Conservation (phyloP, 495 filamentous ascomycete genomes). For the Apiosordaria backusii region DNA sequence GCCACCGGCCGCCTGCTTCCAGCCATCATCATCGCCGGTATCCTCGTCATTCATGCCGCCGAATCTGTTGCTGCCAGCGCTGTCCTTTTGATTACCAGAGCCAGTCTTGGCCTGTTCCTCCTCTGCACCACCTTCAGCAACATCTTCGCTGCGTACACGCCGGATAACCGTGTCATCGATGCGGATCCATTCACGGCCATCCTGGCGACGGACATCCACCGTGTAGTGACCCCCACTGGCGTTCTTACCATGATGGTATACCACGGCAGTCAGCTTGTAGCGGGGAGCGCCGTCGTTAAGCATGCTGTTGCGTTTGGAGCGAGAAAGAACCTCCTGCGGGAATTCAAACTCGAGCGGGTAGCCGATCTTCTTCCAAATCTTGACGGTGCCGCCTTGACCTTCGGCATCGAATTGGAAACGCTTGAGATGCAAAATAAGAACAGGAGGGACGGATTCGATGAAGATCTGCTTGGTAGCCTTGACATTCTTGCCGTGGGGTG, state of each 20-base stretch:
- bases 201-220: slow-evolving; percentile 90
- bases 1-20: slow-evolving; percentile 76
- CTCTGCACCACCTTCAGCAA: slow-evolving; percentile 79
- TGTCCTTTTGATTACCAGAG: slow-evolving; percentile 42
- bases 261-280: slow-evolving; percentile 84
- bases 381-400: slow-evolving; percentile 83
- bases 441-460: slow-evolving; percentile 87
- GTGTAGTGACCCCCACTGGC: slow-evolving; percentile 96
- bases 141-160: slow-evolving; percentile 82
- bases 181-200: slow-evolving; percentile 90
- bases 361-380: slow-evolving; percentile 97
- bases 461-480: slow-evolving; percentile 89
- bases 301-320: slow-evolving; percentile 60
- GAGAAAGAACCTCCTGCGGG: slow-evolving; percentile 85
- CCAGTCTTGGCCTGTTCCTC: slow-evolving; percentile 67
- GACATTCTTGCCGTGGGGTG: slow-evolving; percentile 69
- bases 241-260: slow-evolving; percentile 96
- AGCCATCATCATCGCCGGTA: slow-evolving; percentile 66
- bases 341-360: slow-evolving; percentile 94
- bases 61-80: slow-evolving; percentile 56
- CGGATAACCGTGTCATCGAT: slow-evolving; percentile 91
- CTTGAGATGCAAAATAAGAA: slow-evolving; percentile 93
- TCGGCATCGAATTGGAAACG: slow-evolving; percentile 92
- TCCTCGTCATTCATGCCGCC: slow-evolving; percentile 65
- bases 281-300: slow-evolving; percentile 62